These are phyloP conservation scores for Fusarium aywerte DNA, from an alignment of 2,329 filamentous ascomycete species.

Conservation along the genomic window DNA sequence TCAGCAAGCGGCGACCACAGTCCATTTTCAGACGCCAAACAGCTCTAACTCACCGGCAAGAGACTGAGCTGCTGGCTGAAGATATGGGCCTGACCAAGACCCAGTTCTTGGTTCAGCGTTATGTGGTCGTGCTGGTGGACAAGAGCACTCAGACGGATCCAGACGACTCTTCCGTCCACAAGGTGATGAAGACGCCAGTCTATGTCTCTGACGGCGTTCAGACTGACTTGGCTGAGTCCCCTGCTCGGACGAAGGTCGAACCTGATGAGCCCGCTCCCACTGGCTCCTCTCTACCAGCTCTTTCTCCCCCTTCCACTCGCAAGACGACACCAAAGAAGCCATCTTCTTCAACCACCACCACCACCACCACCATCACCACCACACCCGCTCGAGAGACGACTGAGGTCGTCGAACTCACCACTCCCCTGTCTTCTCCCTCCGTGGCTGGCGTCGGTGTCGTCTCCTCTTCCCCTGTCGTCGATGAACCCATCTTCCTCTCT, in stretches of 20 bases:
- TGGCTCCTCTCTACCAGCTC: background rate
- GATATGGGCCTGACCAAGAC: background rate
- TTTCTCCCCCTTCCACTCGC: background rate
- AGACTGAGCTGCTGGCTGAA: background rate
- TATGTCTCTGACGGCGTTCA: background rate
- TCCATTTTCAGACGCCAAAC: background rate
- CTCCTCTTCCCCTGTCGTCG: background rate
- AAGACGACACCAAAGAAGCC: background rate
- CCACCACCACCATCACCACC: background rate
- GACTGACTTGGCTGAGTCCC: background rate
- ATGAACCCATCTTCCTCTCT: background rate
- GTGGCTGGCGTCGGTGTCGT: background rate
- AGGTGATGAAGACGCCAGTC: background rate
- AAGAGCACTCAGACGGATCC: slow-evolving; percentile 18
- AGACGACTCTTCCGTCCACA: background rate
- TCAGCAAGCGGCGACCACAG: background rate
- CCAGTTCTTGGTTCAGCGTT: background rate
- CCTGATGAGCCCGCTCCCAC: background rate
- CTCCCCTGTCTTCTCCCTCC: background rate
- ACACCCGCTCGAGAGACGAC: too few relatives aligned
- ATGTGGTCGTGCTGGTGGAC: background rate
- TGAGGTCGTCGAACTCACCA: background rate
- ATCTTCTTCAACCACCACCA: background rate
- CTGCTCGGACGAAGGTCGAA: background rate
- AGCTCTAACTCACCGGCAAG: slow-evolving; percentile 3